Base-by-base conservation (phyloP, 169 alveolate genomes). In the Plasmodium relictum region DNA sequence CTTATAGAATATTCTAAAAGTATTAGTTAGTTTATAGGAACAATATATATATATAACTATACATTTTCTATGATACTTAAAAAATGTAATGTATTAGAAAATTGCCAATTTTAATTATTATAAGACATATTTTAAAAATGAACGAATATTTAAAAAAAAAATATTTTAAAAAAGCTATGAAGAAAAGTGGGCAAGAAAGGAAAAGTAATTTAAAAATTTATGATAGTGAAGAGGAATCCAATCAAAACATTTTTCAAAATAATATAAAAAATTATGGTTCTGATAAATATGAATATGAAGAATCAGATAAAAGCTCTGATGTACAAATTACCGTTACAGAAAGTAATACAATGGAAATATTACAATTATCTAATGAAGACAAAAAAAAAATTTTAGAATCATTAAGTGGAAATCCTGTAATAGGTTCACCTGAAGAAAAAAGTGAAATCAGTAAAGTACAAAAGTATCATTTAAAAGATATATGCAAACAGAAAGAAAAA, bases 211-310 rank as follows among this genome's bases (percentile, higher is more conserved):
- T 80, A 80, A 44, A 66, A 80, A 68, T 80, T 20, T 31, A 80
- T 50, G 90, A 80, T 56, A 54, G 73, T 44, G 90, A 80, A 16
- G 89, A 76, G 14, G 74, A 78, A 45, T 37, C 66, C 12, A 76
- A 78, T 3, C 65, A 42, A 44, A 2, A 52, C 37, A 39, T 26
- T 18, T 16, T 52, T 22, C 31, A 3, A 54, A 39, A 61, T 50
- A 24, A 48, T 31, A 52, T n/a, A 52, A 70, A 20, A 42, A 18
- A 80, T 26, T 8, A 41, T 42, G 37, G 26, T 5, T 48, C 18
- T 22, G 63, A 68, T 5, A 20, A 8, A 20, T 39, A 31, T 24
- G 44, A 56, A 18, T 37, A n/a, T 42, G 18, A 7, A 16, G 71
- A 52, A 18, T 80, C 90, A 16, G 83, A 80, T 59, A 18, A 18